Conservation (phyloP, 371 early-diverging fungal genomes). For the Haplosporangium sp. region DNA sequence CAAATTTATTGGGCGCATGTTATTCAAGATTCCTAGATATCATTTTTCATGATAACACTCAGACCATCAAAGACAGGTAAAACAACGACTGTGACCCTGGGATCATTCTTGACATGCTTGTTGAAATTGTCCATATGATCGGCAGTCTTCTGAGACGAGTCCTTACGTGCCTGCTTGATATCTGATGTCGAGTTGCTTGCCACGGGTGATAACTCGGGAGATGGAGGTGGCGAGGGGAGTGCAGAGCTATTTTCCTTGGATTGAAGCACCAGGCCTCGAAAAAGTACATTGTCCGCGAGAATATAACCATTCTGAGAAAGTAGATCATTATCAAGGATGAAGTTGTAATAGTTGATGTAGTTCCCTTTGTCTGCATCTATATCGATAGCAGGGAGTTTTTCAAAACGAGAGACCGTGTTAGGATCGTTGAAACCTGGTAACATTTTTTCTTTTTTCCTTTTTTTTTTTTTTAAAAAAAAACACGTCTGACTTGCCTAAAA, state of each 20-base stretch:
- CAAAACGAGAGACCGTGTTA: too few species aligned
- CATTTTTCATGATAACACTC: slow-evolving; percentile 61
- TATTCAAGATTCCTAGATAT: not conserved
- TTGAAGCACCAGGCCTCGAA: slow-evolving; percentile 29
- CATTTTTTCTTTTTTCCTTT: not conserved
- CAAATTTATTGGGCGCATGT: too few species aligned
- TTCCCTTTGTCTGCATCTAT: slow-evolving; percentile 74
- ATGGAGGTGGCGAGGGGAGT: slow-evolving; percentile 8
- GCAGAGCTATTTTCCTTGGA: not conserved
- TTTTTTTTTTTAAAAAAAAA: too few species aligned
- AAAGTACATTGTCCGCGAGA: slow-evolving; percentile 68
- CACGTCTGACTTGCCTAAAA: slow-evolving; percentile 59
- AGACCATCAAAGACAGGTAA: slow-evolving; percentile 79
- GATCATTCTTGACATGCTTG: slow-evolving; percentile 70
- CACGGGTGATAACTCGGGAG: not conserved
- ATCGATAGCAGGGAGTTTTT: not conserved
- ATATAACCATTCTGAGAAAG: slow-evolving; percentile 64
- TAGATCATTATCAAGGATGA: slow-evolving; percentile 62
- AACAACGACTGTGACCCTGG: slow-evolving; percentile 68
- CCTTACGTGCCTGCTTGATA: slow-evolving; percentile 2
- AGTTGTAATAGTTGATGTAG: slow-evolving; percentile 66
- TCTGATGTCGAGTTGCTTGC: not conserved
- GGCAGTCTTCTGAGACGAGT: slow-evolving; percentile 47
- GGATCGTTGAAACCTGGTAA: too few species aligned
- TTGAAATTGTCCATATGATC: slow-evolving; percentile 70